Conservation (phyloP, 106 monocot genomes). For the Chionographis japonica region DNA sequence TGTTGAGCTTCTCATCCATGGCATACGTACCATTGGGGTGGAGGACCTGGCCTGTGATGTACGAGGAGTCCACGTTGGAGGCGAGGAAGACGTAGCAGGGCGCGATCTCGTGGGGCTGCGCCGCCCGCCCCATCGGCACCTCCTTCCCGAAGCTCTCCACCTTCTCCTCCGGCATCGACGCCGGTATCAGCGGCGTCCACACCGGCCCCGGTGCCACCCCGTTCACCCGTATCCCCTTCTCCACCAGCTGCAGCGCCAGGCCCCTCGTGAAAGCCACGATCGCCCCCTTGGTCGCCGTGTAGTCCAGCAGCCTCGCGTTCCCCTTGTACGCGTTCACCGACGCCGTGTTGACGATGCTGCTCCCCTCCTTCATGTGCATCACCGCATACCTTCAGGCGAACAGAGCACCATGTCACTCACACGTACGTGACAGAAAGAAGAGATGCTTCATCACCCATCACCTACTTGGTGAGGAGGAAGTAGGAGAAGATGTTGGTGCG, state of each 20-base stretch:
- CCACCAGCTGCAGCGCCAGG: constrained; percentile 48
- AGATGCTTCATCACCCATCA: neutral
- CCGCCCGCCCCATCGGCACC: constrained; percentile 68
- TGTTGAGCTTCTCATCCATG: no score
- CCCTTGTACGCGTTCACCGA: constrained; percentile 76
- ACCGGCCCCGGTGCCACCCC: constrained; percentile 73
- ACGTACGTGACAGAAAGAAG: neutral
- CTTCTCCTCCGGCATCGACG: constrained; percentile 44
- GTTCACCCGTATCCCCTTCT: constrained; percentile 69
- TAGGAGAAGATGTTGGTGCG: constrained; percentile 71
- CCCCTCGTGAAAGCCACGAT: constrained; percentile 62
- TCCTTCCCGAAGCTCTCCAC: constrained; percentile 46
- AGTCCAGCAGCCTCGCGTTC: constrained; percentile 42
- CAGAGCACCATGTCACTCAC: neutral
- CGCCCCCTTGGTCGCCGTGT: constrained; percentile 78
- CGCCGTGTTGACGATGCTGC: constrained; percentile 58
- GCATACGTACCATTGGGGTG: constrained; percentile 32
- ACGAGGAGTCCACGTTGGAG: constrained; percentile 29
- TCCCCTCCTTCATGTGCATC: constrained; percentile 52
- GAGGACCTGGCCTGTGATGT: constrained; percentile 58
- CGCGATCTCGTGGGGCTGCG: constrained; percentile 60
- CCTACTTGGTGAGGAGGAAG: constrained; percentile 51
- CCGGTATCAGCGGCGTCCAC: constrained; percentile 75
- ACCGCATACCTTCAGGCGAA: constrained; percentile 22
- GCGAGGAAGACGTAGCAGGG: constrained; percentile 58